Conservation (phyloP, 2,329 filamentous ascomycete genomes). For the Fusarium sp. region DNA sequence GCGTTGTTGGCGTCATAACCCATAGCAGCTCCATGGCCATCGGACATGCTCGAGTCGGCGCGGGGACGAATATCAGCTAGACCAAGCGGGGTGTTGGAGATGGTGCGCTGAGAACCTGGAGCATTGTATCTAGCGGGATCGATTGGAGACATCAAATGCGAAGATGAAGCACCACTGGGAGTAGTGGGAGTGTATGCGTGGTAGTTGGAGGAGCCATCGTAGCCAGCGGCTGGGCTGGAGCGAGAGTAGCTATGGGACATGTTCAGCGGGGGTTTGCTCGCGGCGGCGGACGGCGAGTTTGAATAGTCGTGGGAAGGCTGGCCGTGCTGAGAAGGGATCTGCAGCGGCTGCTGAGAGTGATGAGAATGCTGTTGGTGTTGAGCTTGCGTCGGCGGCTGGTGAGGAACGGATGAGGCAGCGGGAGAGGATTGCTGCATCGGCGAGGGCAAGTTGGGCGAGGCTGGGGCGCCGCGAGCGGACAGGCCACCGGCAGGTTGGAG, state of each 20-base stretch:
- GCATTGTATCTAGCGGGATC: slow-evolving; percentile 66
- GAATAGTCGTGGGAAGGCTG: slow-evolving; percentile 64
- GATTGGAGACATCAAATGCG: slow-evolving; percentile 74
- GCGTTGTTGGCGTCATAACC: slow-evolving; percentile 75
- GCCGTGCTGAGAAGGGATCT: slow-evolving; percentile 63
- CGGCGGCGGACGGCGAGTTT: slow-evolving; percentile 43
- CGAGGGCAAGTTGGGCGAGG: slow-evolving; percentile 58
- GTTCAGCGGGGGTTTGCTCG: slow-evolving; percentile 75
- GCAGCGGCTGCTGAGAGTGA: slow-evolving; percentile 50
- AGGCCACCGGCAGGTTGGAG: slow-evolving; percentile 67
- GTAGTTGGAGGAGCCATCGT: slow-evolving; percentile 66
- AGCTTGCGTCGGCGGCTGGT: slow-evolving; percentile 53
- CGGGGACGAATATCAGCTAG: slow-evolving; percentile 92
- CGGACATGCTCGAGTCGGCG: slow-evolving; percentile 83
- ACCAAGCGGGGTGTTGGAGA: slow-evolving; percentile 88
- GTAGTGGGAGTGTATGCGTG: slow-evolving; percentile 73
- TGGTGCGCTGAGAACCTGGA: slow-evolving; percentile 69
- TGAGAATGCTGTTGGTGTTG: slow-evolving; percentile 50
- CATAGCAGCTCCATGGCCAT: slow-evolving; percentile 72
- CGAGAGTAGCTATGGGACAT: slow-evolving; percentile 82
- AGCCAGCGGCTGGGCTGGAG: slow-evolving; percentile 79
- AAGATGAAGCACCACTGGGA: slow-evolving; percentile 66
- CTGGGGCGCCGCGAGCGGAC: slow-evolving; percentile 51
- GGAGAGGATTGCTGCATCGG: slow-evolving; percentile 59
- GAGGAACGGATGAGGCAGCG: slow-evolving; percentile 46